Conservation (phyloP, 164 flowering plant species). For the Akebia trifoliata region DNA sequence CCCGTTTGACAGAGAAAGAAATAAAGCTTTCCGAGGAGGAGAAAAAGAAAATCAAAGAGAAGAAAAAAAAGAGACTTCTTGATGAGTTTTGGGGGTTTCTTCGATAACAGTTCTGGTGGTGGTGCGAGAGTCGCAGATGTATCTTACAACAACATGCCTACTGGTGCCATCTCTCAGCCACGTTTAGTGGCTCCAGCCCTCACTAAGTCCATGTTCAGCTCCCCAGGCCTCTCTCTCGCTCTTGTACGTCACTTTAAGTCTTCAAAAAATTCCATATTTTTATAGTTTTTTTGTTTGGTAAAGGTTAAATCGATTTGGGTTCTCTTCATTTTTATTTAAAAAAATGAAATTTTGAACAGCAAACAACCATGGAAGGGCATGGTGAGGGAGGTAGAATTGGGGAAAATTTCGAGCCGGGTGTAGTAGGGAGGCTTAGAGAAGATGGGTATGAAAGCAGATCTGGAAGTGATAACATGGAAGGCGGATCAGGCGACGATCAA, state of each 20-base stretch:
- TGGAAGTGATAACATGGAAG: slow-evolving; percentile 85
- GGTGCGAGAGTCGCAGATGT: too few species aligned
- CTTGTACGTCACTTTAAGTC: too few species aligned
- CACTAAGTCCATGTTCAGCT: slow-evolving; percentile 69
- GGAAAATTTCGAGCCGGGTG: slow-evolving; percentile 32
- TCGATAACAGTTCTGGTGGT: slow-evolving; percentile 44
- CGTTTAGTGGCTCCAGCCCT: slow-evolving; percentile 47
- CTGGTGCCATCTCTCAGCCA: slow-evolving; percentile 57
- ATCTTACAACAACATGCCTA: slow-evolving; percentile 55
- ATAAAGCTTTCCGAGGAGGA: too few species aligned
- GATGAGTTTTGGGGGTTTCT: slow-evolving; percentile 86
- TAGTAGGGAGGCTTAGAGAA: slow-evolving; percentile 51
- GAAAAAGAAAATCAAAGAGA: too few species aligned
- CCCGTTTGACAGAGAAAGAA: not conserved
- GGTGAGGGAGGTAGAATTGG: too few species aligned
- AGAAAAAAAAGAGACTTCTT: slow-evolving; percentile 32
- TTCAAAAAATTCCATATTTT: too few species aligned
- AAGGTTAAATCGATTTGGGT: too few species aligned
- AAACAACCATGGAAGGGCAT: slow-evolving; percentile 66
- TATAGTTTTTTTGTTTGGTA: not conserved
- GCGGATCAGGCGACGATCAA: slow-evolving; percentile 75
- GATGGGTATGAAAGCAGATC: slow-evolving; percentile 97
- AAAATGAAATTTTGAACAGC: slow-evolving; percentile 34
- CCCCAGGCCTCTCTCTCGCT: slow-evolving; percentile 95
- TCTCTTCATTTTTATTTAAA: not conserved